Base-by-base conservation (phyloP, 352 stramenopile genomes). In the Globisporangium irregulare region DNA sequence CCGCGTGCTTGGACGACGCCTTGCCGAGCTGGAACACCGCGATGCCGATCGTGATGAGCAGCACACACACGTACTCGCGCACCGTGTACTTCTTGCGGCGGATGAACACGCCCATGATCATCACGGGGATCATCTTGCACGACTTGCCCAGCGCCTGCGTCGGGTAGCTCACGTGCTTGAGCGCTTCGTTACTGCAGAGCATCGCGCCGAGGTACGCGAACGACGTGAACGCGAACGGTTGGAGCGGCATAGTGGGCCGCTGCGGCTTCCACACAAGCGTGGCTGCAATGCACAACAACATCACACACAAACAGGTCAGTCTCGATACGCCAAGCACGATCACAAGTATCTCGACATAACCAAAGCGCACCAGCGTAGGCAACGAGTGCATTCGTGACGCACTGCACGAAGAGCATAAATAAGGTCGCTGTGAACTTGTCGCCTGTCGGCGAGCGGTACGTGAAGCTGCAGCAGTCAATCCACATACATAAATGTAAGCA, bases 51-150 rank as follows among this genome's bases (percentile, higher is more conserved):
- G 92, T 98, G 75, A 98, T 97, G 67, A 97, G 86, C 59, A 95
- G 22, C 54, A 98, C 91, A 55, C 91, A 97, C 38, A 97, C 72
- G 76, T 97, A 98, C 71, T 98, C 91, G 32, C 82, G 79, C 56
- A 94, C 38, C 43, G 83, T 89, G 76, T 98, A 98, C 58, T 93
- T 91, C 69, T 97, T 97, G 66, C 90, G 82, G n/a, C 90, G 87
- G 66, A 98, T 94, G 71, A 98, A 74, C 58, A 97, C 91, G 59
- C 91, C 91, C 86, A 97, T 97, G 72, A 98, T 71, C 92, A 98
- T 98, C 57, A 99, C 97, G 5, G 97, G 97, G 63, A 99, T 98
- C 97, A 99, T 99, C 78, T 99, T 99, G 75, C 97, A 98, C 73
- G 87, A 98, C 79, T 99, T 99, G 57, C 95, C 97, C 12, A 99